These are phyloP conservation scores for Rusavskia elegans DNA, from an alignment of 495 filamentous ascomycete genomes.

Conservation along the genomic window DNA sequence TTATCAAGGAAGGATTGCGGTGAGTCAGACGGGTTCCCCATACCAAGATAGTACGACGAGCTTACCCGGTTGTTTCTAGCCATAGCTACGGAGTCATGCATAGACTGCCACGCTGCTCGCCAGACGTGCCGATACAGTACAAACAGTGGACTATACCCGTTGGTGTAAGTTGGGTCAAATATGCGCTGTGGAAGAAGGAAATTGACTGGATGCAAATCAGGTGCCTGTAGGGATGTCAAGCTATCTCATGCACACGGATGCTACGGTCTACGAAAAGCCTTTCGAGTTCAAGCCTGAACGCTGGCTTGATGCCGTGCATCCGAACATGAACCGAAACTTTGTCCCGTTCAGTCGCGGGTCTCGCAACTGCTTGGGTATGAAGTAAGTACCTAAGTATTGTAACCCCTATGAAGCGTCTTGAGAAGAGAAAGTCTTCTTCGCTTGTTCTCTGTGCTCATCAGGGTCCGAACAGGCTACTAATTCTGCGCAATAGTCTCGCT, in stretches of 20 bases:
- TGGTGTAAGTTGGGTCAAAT: background rate
- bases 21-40: too few species aligned
- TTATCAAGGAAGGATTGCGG: constrained; percentile 23
- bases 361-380: constrained; percentile 17
- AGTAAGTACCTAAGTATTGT: too few species aligned
- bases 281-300: constrained; percentile 26
- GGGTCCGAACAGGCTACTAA: background rate
- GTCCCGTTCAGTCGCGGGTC: constrained; percentile 14
- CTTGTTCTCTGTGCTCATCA: too few species aligned
- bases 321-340: constrained; percentile 7
- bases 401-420: too few species aligned
- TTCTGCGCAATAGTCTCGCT: constrained; percentile 16
- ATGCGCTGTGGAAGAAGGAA: too few species aligned
- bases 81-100: constrained; percentile 7
- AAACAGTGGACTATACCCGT: constrained; percentile 1
- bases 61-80: background rate
- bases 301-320: constrained; percentile 16
- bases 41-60: too few species aligned
- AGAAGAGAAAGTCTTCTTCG: too few species aligned
- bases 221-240: constrained; percentile 27
- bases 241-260: constrained; percentile 25
- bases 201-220: too few species aligned
- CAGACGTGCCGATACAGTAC: background rate
- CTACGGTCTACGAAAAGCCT: constrained; percentile 25
- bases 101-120: constrained; percentile 1